Evolutionary conservation across 495 filamentous ascomycete genomes (phyloP).

Genomic region (Trichocladium uniseriatum): DNA sequence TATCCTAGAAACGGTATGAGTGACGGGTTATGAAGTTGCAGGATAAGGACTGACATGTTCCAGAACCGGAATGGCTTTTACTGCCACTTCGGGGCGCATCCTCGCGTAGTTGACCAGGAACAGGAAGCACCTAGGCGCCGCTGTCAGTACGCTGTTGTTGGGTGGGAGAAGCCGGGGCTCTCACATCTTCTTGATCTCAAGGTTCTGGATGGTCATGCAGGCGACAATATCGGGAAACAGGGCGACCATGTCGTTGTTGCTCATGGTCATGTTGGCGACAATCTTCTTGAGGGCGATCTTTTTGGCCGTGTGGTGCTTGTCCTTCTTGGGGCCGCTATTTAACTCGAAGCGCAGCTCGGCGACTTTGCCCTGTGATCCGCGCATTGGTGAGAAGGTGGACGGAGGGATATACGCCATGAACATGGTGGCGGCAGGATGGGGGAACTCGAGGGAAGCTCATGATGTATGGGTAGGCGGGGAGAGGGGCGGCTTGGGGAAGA

Average conservation of each 20-base stretch:
- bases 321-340: slow-evolving; percentile 89
- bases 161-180: slow-evolving; percentile 11
- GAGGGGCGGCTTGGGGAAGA: no score
- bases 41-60: slow-evolving; percentile 51
- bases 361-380: slow-evolving; percentile 81
- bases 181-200: slow-evolving; percentile 99
- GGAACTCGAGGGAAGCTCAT: slow-evolving; percentile 18
- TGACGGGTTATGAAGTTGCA: background rate
- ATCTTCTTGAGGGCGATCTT: slow-evolving; percentile 99
- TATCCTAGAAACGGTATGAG: slow-evolving; percentile 51
- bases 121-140: slow-evolving; percentile 74
- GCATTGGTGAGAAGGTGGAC: slow-evolving; percentile 34
- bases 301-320: slow-evolving; percentile 94
- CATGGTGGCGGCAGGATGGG: slow-evolving; percentile 27
- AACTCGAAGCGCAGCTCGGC: slow-evolving; percentile 93
- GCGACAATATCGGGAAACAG: slow-evolving; percentile 90
- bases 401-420: slow-evolving; percentile 41
- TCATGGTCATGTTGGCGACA: slow-evolving; percentile 99
- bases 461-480: slow-evolving; percentile 6
- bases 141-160: slow-evolving; percentile 1
- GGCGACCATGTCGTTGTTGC: slow-evolving; percentile 99
- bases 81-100: slow-evolving; percentile 86
- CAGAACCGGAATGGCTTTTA: slow-evolving; percentile 85
- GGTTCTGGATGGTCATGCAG: slow-evolving; percentile 85
- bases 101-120: slow-evolving; percentile 95